phyloP scores from a whole-genome alignment of 2,329 filamentous ascomycete genomes.

The Fusarium sulawesiense region DNA sequence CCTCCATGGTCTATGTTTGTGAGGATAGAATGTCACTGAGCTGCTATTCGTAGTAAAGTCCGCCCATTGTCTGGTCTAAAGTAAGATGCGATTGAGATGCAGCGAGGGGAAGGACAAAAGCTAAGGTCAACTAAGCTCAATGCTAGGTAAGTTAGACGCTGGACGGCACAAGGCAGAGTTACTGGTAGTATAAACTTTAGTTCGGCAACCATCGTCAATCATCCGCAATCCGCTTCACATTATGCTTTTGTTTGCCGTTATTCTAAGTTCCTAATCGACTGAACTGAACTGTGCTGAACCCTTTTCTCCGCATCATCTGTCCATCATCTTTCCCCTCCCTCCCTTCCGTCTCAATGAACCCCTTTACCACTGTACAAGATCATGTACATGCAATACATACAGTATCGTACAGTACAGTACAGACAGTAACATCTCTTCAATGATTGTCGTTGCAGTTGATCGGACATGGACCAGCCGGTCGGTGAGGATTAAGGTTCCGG shows the following conservation, averaged over 20 bases:
- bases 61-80: constrained; percentile 2
- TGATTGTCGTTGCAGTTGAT: constrained; percentile 34
- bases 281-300: background rate
- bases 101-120: background rate
- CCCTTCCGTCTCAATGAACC: constrained; percentile 2
- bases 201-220: constrained; percentile 22
- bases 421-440: background rate
- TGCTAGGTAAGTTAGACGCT: constrained; percentile 24
- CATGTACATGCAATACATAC: background rate
- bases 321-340: constrained; percentile 15
- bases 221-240: constrained; percentile 11
- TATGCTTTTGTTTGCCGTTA: constrained; percentile 9
- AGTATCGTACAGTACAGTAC: constrained; percentile 1
- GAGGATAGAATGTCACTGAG: constrained; percentile 10
- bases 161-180: constrained; percentile 1
- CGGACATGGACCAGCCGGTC: constrained; percentile 42
- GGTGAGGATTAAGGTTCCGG: constrained; percentile 36
- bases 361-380: constrained; percentile 18
- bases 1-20: constrained; percentile 1
- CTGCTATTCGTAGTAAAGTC: constrained; percentile 14
- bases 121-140: constrained; percentile 21
- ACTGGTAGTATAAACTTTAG: constrained; percentile 8
- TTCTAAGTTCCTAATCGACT: background rate
- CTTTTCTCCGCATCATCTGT: constrained; percentile 2
- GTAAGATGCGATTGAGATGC: background rate